Evolutionary conservation across 768 basidiomycete species (phyloP), one percentile per base, ranked within the genome.

Genomic region (Leccinum variicolor): DNA sequence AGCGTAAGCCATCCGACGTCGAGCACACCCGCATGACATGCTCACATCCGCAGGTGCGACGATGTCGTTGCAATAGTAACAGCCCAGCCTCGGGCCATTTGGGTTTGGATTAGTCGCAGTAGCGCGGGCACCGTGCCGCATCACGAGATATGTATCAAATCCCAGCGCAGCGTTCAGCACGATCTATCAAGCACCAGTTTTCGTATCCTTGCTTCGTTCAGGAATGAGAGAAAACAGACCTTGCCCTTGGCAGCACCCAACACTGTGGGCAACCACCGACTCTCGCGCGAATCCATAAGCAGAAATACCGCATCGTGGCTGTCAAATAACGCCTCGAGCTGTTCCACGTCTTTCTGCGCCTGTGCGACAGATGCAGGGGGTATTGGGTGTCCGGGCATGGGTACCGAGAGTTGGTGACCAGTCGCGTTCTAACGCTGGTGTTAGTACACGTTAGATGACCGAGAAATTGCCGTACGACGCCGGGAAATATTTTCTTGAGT

Each of bases 31-130:
- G 3, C 6, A 29, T 19, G 15, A 11, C 10, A 26, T 11, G 73
- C 81, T 67, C 76, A 96, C 95, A 71, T 99, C 95, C 17, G 90
- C 84, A 8, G 97, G 95, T 0, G 96, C 97, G 39, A 98, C 94
- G 56, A 98, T 91, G 62, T 99, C 97, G 65, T 98, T 98, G 74
- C 97, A 99, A 69, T 93, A 99, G 70, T 99, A 98, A 68, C 97
- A 99, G 4, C 97, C 96, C 31, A 99, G 75, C 13, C 80, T 71
- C 13, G 60, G 62, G 3, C 74, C 73, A 28, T 75, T 59, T 14
- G 54, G 49, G 8, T 48, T 60, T 13, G 54, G 8, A 15, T 41
- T 52, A 3, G 64, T 62, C 14, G 66, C 68, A 10, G 56, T 52
- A 6, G 75, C 76, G 7, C 89, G 83, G 4, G 86, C 79, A 3